Evolutionary conservation across 805 yeast species (phyloP).

Genomic region (Pichia californica): DNA sequence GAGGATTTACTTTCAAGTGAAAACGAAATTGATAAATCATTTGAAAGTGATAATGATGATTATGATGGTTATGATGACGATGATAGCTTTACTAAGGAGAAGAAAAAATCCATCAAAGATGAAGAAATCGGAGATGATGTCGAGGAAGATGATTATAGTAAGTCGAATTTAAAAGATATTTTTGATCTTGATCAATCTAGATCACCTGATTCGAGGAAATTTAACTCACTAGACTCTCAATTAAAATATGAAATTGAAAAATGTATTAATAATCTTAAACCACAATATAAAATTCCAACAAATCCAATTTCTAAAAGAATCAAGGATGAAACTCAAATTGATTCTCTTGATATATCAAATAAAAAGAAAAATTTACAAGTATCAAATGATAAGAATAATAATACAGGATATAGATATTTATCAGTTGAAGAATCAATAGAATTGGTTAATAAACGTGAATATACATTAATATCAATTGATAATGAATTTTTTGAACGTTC

Average conservation of each 20-base stretch:
- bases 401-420: slow-evolving; percentile 5
- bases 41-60: neutral
- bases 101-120: too few relatives aligned
- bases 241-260: slow-evolving; percentile 2
- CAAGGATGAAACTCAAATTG: too few relatives aligned
- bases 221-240: slow-evolving; percentile 1
- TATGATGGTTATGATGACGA: too few relatives aligned
- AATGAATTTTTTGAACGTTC: slow-evolving; percentile 21
- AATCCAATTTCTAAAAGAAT: neutral
- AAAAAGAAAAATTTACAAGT: neutral
- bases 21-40: neutral
- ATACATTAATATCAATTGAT: slow-evolving; percentile 24
- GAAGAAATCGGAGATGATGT: neutral
- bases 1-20: neutral
- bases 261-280: neutral
- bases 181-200: neutral
- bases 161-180: neutral
- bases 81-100: too few relatives aligned
- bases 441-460: slow-evolving; percentile 17
- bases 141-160: too few relatives aligned
- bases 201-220: neutral
- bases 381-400: neutral
- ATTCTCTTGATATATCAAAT: neutral
- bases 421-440: slow-evolving; percentile 22
- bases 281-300: neutral